Conservation (phyloP, 2,329 filamentous ascomycete genomes). For the Ophiostoma perfectum region DNA sequence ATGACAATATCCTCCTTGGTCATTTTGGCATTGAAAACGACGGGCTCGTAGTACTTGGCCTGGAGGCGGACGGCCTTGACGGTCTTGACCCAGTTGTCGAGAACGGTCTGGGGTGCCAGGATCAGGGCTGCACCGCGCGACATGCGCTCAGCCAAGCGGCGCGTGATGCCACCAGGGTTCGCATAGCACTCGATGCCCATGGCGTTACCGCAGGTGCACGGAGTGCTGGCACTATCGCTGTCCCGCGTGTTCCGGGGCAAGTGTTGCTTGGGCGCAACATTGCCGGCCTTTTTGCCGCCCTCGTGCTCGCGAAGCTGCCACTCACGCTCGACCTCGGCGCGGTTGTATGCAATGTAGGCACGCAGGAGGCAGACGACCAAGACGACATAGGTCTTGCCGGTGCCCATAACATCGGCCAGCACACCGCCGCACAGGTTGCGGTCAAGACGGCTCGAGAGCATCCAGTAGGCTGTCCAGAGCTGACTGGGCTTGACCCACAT, state of each 20-base stretch:
- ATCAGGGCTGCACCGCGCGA: conserved; percentile 27
- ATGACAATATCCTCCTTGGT: conserved; percentile 25
- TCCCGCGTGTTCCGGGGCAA: conserved; percentile 7
- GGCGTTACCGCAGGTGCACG: conserved; percentile 26
- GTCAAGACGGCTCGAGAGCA: conserved; percentile 26
- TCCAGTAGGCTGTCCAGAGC: conserved; percentile 28
- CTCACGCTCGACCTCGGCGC: conserved; percentile 28
- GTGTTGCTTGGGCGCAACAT: conserved; percentile 24
- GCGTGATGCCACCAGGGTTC: conserved; percentile 26
- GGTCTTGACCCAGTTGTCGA: conserved; percentile 28
- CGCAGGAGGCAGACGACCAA: conserved; percentile 26
- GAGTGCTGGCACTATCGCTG: neutral
- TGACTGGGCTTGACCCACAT: conserved; percentile 28
- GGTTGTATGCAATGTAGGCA: conserved; percentile 26
- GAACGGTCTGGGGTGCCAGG: conserved; percentile 26
- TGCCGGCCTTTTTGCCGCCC: conserved; percentile 17
- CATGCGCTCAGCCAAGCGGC: conserved; percentile 25
- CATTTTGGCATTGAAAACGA: conserved; percentile 26
- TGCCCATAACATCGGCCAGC: conserved; percentile 29
- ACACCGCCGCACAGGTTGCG: conserved; percentile 27
- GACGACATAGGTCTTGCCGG: conserved; percentile 28
- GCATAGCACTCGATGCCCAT: conserved; percentile 29
- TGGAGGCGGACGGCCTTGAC: conserved; percentile 24
- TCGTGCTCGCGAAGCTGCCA: conserved; percentile 26
- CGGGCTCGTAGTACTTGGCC: conserved; percentile 26